Conservation (phyloP, 805 yeast species). For the Candida loeiensis region DNA sequence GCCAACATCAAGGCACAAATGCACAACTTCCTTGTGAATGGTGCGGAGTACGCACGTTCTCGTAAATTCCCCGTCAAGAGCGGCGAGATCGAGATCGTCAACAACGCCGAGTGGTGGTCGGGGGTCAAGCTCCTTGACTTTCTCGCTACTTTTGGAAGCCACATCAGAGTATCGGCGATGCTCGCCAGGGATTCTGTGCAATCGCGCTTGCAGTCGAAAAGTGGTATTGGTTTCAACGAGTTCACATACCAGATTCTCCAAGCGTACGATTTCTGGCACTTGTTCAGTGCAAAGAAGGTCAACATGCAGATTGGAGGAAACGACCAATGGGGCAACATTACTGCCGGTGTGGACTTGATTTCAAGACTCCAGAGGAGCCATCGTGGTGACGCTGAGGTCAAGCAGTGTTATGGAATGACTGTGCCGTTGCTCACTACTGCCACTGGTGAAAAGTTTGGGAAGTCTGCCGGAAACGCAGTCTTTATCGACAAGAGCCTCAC, state of each 20-base stretch:
- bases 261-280: slow-evolving; percentile 88
- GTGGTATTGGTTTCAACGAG: slow-evolving; percentile 89
- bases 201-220: slow-evolving; percentile 61
- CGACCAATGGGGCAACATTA: slow-evolving; percentile 98
- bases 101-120: slow-evolving; percentile 87
- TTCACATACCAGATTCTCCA: slow-evolving; percentile 90
- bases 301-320: slow-evolving; percentile 88
- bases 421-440: slow-evolving; percentile 88
- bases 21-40: slow-evolving; percentile 55
- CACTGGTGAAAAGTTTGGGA: slow-evolving; percentile 91
- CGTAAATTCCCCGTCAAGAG: slow-evolving; percentile 35
- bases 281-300: slow-evolving; percentile 57
- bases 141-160: slow-evolving; percentile 69
- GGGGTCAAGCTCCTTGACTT: slow-evolving; percentile 73
- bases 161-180: slow-evolving; percentile 82
- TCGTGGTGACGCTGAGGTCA: background rate
- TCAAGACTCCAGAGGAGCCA: slow-evolving; percentile 41
- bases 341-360: slow-evolving; percentile 90
- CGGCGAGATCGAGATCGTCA: slow-evolving; percentile 47
- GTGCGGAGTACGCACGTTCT: slow-evolving; percentile 56
- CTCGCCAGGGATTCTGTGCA: slow-evolving; percentile 84
- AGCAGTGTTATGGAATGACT: slow-evolving; percentile 61
- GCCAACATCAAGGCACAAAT: slow-evolving; percentile 59
- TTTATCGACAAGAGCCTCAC: slow-evolving; percentile 77
- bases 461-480: slow-evolving; percentile 94